These are phyloP conservation scores for Colletotrichum simmondsii DNA, from an alignment of 2,329 filamentous ascomycete genomes.

Conservation along the genomic window DNA sequence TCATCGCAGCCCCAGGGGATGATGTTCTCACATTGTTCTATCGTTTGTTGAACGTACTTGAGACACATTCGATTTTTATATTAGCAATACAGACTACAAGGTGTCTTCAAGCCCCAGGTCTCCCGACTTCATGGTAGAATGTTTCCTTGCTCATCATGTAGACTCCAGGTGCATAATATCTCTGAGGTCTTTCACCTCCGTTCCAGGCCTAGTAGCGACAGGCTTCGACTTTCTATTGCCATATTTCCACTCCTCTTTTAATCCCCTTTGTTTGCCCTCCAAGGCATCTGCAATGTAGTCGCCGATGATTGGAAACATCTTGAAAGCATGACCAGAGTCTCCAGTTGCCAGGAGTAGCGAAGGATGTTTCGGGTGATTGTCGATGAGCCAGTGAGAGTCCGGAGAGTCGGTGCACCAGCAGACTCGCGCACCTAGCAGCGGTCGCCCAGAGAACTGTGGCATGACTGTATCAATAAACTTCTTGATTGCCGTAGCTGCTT, in stretches of 20 bases:
- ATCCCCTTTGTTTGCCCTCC: conserved; percentile 32
- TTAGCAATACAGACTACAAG: neutral
- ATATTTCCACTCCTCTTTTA: conserved; percentile 38
- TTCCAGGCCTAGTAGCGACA: conserved; percentile 33
- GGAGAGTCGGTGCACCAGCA: conserved; percentile 48
- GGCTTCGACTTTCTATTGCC: conserved; percentile 33
- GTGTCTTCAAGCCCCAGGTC: neutral
- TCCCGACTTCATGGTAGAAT: too few relatives aligned
- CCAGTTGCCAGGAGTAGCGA: conserved; percentile 37
- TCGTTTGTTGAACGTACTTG: too few relatives aligned
- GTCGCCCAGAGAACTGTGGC: conserved; percentile 39
- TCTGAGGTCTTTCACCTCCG: conserved; percentile 38
- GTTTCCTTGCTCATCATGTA: neutral
- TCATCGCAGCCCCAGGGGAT: neutral
- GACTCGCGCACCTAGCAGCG: conserved; percentile 37
- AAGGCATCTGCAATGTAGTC: conserved; percentile 38
- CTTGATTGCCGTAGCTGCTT: conserved; percentile 25
- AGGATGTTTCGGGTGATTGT: conserved; percentile 37
- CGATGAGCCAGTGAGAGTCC: conserved; percentile 47
- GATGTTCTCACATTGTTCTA: neutral
- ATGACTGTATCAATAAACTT: conserved; percentile 36
- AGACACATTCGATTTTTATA: too few relatives aligned
- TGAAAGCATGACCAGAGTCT: conserved; percentile 41
- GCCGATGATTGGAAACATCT: conserved; percentile 42
- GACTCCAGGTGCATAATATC: conserved; percentile 30